phyloP scores from a whole-genome alignment of 441 rosid species.

The Breynia disticha region DNA sequence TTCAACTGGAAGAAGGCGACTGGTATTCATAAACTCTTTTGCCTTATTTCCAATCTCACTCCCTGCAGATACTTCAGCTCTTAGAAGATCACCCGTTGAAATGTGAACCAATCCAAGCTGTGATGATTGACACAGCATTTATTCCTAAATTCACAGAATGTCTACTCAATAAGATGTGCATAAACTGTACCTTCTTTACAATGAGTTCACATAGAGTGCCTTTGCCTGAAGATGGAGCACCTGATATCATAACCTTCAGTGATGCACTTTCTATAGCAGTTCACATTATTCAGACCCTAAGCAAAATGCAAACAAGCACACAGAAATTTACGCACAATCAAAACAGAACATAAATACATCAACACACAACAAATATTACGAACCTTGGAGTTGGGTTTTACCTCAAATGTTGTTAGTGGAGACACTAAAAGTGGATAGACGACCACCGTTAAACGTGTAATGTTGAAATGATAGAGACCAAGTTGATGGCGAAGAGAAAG shows the following conservation, averaged over 20 bases:
- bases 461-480: conserved; percentile 14
- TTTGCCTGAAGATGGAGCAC: conserved; percentile 92
- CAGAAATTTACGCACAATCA: neutral
- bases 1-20: conserved; percentile 79
- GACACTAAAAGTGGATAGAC: conserved; percentile 17
- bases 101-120: conserved; percentile 91
- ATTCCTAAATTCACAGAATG: no score
- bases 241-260: conserved; percentile 85
- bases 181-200: conserved; percentile 57
- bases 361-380: neutral
- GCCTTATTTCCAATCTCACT: conserved; percentile 74
- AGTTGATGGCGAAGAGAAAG: conserved; percentile 12
- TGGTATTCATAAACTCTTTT: conserved; percentile 72
- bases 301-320: neutral
- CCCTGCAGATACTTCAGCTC: conserved; percentile 71
- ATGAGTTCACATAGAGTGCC: conserved; percentile 87
- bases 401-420: conserved; percentile 11
- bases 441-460: conserved; percentile 12
- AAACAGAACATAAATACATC: neutral
- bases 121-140: no score
- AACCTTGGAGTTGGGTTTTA: conserved; percentile 31
- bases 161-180: no score
- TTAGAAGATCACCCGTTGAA: conserved; percentile 84
- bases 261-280: conserved; percentile 53
- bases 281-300: conserved; percentile 33